Conservation (phyloP, 495 filamentous ascomycete genomes). For the Tuber magnatum region DNA sequence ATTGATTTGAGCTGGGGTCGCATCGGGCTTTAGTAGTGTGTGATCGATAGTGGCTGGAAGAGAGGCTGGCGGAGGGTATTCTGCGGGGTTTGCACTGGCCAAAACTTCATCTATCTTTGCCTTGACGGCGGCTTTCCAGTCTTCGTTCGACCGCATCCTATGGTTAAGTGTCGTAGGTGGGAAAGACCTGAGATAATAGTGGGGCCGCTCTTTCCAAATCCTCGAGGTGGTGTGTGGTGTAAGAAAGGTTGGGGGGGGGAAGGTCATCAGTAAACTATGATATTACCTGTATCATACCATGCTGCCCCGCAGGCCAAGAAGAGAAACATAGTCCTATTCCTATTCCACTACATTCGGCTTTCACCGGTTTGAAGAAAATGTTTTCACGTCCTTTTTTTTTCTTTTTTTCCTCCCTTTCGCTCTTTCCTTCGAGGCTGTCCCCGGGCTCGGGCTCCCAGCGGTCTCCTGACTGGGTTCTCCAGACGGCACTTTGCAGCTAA, state of each 20-base stretch:
- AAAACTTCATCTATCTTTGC: slow-evolving; percentile 32
- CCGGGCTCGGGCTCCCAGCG: background rate
- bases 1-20: slow-evolving; percentile 52
- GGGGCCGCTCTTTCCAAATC: background rate
- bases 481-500: background rate
- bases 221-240: background rate
- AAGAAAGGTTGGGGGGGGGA: background rate
- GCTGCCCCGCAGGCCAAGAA: background rate
- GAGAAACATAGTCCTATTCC: too few relatives aligned
- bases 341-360: background rate
- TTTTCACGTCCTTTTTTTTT: background rate
- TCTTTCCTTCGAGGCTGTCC: background rate
- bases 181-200: background rate
- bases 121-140: slow-evolving; percentile 33
- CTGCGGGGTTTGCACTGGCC: slow-evolving; percentile 20
- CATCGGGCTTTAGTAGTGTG: slow-evolving; percentile 55
- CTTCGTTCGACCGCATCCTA: slow-evolving; percentile 21
- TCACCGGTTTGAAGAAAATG: background rate
- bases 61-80: slow-evolving; percentile 35
- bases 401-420: background rate
- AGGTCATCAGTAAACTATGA: background rate
- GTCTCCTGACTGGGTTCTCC: background rate
- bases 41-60: slow-evolving; percentile 52
- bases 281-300: background rate
- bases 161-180: background rate